These are phyloP conservation scores for Beauveria bassiana DNA, from an alignment of 2,329 filamentous ascomycete genomes.

Conservation along the genomic window DNA sequence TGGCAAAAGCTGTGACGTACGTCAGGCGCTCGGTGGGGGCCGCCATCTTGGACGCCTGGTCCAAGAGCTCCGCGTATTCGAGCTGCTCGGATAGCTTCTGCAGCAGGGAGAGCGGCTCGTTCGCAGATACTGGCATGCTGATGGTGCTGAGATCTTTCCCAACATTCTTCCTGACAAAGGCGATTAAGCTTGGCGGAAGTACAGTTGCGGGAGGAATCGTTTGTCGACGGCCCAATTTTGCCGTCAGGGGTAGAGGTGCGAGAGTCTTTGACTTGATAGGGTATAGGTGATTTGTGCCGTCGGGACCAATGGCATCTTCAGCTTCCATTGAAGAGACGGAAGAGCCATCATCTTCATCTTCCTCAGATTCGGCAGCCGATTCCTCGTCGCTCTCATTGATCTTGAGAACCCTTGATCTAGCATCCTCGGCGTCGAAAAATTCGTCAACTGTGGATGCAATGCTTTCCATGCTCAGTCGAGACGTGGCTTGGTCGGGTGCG, in stretches of 20 bases:
- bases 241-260: conserved; percentile 64
- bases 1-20: conserved; percentile 81
- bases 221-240: conserved; percentile 56
- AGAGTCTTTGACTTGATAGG: conserved; percentile 70
- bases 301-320: conserved; percentile 49
- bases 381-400: conserved; percentile 68
- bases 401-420: conserved; percentile 60
- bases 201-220: conserved; percentile 68
- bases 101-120: conserved; percentile 82
- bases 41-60: conserved; percentile 59
- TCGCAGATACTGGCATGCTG: conserved; percentile 94
- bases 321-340: conserved; percentile 53
- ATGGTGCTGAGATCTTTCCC: conserved; percentile 96
- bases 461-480: conserved; percentile 69
- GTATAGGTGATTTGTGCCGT: conserved; percentile 58
- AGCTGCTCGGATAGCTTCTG: conserved; percentile 86
- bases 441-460: conserved; percentile 64
- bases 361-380: conserved; percentile 43
- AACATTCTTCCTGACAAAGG: conserved; percentile 92
- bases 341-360: conserved; percentile 48
- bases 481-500: conserved; percentile 35
- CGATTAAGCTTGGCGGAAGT: conserved; percentile 81
- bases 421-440: conserved; percentile 83
- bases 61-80: conserved; percentile 81
- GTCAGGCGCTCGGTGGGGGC: conserved; percentile 63